Conservation (phyloP, 225 moss, liverwort and hornwort species). For the Bryoerythrophyllum caledonicum region DNA sequence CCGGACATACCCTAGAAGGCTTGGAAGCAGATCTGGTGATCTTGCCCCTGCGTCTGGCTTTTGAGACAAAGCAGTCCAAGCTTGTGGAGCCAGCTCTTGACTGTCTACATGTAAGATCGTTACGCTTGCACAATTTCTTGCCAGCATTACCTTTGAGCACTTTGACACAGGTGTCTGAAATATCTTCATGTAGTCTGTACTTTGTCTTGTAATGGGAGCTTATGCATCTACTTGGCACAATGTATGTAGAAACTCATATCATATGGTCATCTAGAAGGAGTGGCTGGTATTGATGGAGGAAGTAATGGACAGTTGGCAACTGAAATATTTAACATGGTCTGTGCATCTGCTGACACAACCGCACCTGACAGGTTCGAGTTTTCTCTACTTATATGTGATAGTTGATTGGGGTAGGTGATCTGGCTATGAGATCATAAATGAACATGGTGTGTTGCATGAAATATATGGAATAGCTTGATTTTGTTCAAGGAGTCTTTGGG, state of each 20-base stretch:
- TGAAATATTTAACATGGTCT: constrained; percentile 95
- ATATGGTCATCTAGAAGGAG: constrained; percentile 97
- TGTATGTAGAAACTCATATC: constrained; percentile 89
- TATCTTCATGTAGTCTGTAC: neutral
- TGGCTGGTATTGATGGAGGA: constrained; percentile 93
- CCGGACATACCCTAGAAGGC: constrained; percentile 74
- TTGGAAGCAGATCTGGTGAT: constrained; percentile 85
- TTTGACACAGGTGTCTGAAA: constrained; percentile 10
- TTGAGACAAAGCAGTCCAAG: constrained; percentile 84
- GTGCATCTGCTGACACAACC: constrained; percentile 78
- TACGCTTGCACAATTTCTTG: neutral
- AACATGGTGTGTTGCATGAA: too few relatives aligned
- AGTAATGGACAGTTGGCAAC: constrained; percentile 79
- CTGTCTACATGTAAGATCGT: constrained; percentile 53
- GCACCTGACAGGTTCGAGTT: constrained; percentile 77
- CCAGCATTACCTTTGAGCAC: neutral
- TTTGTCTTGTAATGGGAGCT: constrained; percentile 13
- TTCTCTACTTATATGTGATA: constrained; percentile 7
- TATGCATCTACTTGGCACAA: constrained; percentile 18
- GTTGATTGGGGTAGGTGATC: neutral
- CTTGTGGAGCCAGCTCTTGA: constrained; percentile 84
- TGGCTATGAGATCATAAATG: too few relatives aligned
- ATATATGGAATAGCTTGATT: too few relatives aligned
- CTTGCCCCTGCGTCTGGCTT: constrained; percentile 76
- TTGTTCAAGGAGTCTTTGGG: too few relatives aligned